A percentile compares a stretch with the other conserved stretches of the same genome.
Conservation (phyloP, 2,329 filamentous ascomycete species). For the Tetracladium maxilliforme region DNA sequence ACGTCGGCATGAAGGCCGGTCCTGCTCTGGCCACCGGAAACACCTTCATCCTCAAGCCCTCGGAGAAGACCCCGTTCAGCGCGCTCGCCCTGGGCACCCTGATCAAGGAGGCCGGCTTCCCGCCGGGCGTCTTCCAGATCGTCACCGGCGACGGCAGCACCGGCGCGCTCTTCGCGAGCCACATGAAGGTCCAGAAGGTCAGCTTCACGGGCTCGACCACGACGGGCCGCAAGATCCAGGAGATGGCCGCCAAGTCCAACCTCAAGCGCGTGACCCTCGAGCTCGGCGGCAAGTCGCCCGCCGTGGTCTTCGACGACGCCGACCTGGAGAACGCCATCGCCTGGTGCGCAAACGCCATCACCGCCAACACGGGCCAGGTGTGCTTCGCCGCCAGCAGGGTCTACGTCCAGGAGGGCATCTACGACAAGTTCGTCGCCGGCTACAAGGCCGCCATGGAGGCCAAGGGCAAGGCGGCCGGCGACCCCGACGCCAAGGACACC, state of each 20-base stretch:
- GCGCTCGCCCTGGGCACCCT: slow-evolving; percentile 19
- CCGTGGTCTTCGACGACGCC: slow-evolving; percentile 47
- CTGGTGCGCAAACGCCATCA: slow-evolving; percentile 29
- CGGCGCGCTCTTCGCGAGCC: slow-evolving; percentile 21
- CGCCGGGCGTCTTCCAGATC: slow-evolving; percentile 25
- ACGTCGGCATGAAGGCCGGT: not conserved
- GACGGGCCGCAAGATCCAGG: slow-evolving; percentile 11
- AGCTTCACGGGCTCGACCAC: slow-evolving; percentile 15
- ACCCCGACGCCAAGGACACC: slow-evolving; percentile 41
- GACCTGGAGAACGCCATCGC: slow-evolving; percentile 21
- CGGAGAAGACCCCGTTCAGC: slow-evolving; percentile 24
- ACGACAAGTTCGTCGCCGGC: slow-evolving; percentile 40
- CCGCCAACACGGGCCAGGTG: slow-evolving; percentile 60
- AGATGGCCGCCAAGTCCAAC: slow-evolving; percentile 23
- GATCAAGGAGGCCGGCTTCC: slow-evolving; percentile 24
- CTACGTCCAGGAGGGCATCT: slow-evolving; percentile 47
- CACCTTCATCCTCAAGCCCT: slow-evolving; percentile 26
- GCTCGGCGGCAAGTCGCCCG: slow-evolving; percentile 48
- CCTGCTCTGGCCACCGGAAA: slow-evolving; percentile 16
- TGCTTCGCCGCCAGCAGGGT: slow-evolving; percentile 62
- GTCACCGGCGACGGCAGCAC: slow-evolving; percentile 13
- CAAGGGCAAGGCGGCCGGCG: slow-evolving; percentile 39
- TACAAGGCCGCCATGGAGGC: slow-evolving; percentile 45
- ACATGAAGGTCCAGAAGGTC: slow-evolving; percentile 14
- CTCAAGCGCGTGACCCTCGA: slow-evolving; percentile 48